These are phyloP conservation scores for Emmonsiellopsis sp. DNA, from an alignment of 2,329 filamentous ascomycete species.

Conservation along the genomic window DNA sequence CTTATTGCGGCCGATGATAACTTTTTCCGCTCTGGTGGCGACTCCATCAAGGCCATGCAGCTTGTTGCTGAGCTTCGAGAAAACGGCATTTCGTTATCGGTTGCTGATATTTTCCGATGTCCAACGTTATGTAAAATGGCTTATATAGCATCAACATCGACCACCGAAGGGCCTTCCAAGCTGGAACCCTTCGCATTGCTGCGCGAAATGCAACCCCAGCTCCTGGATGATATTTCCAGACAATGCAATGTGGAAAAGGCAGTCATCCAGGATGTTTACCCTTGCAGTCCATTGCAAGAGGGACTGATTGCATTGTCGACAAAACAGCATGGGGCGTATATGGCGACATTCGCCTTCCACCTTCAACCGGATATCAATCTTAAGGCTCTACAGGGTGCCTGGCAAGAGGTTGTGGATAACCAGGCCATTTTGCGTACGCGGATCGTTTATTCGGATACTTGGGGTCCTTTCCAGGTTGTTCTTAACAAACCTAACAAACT, in stretches of 20 bases:
- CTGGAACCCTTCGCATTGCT: neutral
- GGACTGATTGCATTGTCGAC: slow-evolving; percentile 40
- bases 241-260: slow-evolving; percentile 22
- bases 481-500: slow-evolving; percentile 19
- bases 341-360: slow-evolving; percentile 36
- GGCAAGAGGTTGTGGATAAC: slow-evolving; percentile 36
- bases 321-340: slow-evolving; percentile 39
- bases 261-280: slow-evolving; percentile 31
- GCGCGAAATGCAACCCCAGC: neutral
- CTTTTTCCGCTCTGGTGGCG: slow-evolving; percentile 39
- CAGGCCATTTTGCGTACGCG: slow-evolving; percentile 42
- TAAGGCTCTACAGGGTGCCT: slow-evolving; percentile 35
- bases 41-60: slow-evolving; percentile 40
- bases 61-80: slow-evolving; percentile 33
- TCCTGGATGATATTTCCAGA: slow-evolving; percentile 13
- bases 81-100: slow-evolving; percentile 30
- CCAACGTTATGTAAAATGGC: slow-evolving; percentile 35
- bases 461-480: slow-evolving; percentile 32
- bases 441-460: slow-evolving; percentile 29
- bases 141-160: neutral
- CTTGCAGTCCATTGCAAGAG: slow-evolving; percentile 36
- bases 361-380: slow-evolving; percentile 32
- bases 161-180: neutral
- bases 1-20: slow-evolving; percentile 35
- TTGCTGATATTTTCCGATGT: slow-evolving; percentile 34